Percentiles rank a stretch among this genome's conserved stretches.
Evolutionary conservation across 2,329 filamentous ascomycete genomes (phyloP).

Genomic region (Paraphaeosphaeria sporulosa): DNA sequence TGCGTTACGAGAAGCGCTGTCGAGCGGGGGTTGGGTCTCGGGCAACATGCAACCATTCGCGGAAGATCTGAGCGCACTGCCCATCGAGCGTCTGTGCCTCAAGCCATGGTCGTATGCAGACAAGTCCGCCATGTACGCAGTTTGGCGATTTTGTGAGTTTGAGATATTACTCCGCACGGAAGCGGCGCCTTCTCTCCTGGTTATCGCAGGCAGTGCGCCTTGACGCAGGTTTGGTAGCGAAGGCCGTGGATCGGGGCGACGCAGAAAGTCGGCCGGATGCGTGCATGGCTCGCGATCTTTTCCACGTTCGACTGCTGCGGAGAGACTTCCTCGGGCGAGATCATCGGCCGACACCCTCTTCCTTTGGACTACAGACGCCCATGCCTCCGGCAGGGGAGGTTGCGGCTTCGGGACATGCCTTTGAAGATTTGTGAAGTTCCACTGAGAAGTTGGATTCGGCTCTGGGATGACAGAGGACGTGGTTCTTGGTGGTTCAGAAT

Average conservation of each 20-base stretch:
- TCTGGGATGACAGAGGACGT: background rate
- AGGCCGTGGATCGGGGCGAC: background rate
- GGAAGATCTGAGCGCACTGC: background rate
- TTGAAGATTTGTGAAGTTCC: background rate
- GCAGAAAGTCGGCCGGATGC: background rate
- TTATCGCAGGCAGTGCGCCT: background rate
- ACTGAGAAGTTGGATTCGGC: background rate
- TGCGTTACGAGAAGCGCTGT: background rate
- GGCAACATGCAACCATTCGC: background rate
- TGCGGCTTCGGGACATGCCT: background rate
- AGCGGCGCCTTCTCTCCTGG: background rate
- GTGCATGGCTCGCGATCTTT: background rate
- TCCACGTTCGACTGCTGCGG: background rate
- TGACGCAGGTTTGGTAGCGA: slow-evolving; percentile 1
- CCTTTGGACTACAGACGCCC: background rate
- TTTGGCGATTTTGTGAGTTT: background rate
- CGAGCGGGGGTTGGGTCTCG: too few species aligned
- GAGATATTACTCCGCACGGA: background rate
- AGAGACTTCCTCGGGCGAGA: background rate
- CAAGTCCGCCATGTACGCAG: background rate
- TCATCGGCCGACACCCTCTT: background rate
- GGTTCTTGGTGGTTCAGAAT: background rate
- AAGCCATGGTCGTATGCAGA: background rate
- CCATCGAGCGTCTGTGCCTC: slow-evolving; percentile 1
- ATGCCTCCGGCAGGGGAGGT: background rate